Base-by-base conservation (phyloP, 805 yeast species). In the Zygotorulaspora florentina region DNA sequence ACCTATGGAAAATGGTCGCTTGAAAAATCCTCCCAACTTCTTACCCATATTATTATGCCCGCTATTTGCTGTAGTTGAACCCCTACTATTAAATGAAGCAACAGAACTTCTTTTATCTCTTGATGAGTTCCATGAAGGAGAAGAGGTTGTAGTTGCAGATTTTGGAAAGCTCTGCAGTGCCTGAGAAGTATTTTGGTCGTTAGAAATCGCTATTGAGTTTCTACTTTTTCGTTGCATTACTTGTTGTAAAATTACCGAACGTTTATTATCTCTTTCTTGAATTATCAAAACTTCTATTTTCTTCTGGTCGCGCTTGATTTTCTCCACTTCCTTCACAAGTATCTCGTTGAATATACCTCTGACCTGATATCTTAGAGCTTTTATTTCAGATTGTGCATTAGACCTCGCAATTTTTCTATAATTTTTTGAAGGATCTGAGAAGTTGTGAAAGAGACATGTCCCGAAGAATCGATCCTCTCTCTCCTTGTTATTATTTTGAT, bases 1-100 rank as follows among this genome's bases (percentile, higher is more conserved):
- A 52, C 72, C 75, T 37, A 80, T 69, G 1, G 85, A 74, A 52
- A 84, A 84, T 23, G 87, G 83, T 44, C 86, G 72, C 49, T 76
- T 81, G 57, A 80, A 77, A 28, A 81, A 64, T 0, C 85, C 86
- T 47, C 83, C 80, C 3, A 81, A 66, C 48, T 77, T 77, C 50
- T 67, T 70, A 35, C 72, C 62, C 48, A 70, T 67, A 39, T 56
- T 57, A 18, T 50, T 49, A 42, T 56, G 57, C 3, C 54, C 47
- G 12, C 50, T 44, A 37, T 46, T 51, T 2, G 58, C 52, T 1
- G 50, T 41, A 7, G 52, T 50, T 3, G 65, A 58, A 26, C 42
- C 53, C 39, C 67, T 56, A 10, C 52, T 36, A 7, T 50, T 30
- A 13, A 41, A 31, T 5, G 57, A 45, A 2, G 55, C 51, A 7